A percentile compares a stretch with the other conserved stretches of the same genome.
Conservation (phyloP, 1,284 basidiomycete species). For the Rhodotorula sp. region DNA sequence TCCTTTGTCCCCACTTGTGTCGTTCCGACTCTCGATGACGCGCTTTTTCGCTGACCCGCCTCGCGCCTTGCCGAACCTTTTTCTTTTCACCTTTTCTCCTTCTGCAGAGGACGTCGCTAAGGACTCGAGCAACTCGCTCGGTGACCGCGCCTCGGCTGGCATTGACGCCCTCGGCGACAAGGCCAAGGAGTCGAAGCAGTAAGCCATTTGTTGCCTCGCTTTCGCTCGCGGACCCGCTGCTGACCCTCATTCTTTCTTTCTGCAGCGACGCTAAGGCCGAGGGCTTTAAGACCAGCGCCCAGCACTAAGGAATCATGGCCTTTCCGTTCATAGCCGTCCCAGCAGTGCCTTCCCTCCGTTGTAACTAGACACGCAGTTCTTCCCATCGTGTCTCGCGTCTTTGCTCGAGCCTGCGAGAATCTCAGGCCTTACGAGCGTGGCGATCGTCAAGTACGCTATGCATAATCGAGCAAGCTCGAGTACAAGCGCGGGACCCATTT, state of each 20-base stretch:
- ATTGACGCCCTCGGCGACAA: constrained; percentile 37
- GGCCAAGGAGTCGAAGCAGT: constrained; percentile 31
- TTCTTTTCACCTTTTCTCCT: too few species aligned
- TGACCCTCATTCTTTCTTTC: not conserved
- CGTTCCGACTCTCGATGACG: not conserved
- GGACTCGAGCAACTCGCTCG: constrained; percentile 33
- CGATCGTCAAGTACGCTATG: too few species aligned
- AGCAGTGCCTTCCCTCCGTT: not conserved
- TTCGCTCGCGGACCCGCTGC: not conserved
- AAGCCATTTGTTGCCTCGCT: not conserved
- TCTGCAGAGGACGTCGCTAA: constrained; percentile 33
- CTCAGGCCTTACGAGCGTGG: too few species aligned
- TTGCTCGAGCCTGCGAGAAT: too few species aligned
- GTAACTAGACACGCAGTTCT: not conserved
- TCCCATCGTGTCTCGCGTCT: too few species aligned
- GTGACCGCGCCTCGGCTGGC: constrained; percentile 39
- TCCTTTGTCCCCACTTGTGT: not conserved
- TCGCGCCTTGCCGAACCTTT: too few species aligned
- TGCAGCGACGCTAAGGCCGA: constrained; percentile 15
- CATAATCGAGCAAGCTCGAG: too few species aligned
- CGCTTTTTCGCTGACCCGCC: not conserved
- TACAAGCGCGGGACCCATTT: too few species aligned
- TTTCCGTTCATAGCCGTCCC: not conserved
- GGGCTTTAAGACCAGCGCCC: constrained; percentile 13
- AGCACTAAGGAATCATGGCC: constrained; percentile 3